These are phyloP conservation scores for Pestalotiopsis fici DNA, from an alignment of 2,329 filamentous ascomycete species.

Conservation along the genomic window DNA sequence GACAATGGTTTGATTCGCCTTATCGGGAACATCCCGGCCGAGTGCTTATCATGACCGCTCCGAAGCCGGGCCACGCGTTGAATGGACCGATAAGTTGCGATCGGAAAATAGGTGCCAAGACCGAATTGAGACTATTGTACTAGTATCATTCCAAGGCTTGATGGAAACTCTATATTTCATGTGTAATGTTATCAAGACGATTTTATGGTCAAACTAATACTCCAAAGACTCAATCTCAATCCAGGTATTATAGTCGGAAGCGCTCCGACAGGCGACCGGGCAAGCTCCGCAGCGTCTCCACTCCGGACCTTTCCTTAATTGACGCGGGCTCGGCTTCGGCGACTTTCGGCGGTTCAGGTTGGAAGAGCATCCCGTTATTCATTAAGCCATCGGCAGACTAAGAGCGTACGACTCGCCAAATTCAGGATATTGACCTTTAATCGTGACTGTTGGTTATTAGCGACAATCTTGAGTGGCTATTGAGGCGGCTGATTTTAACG, in stretches of 20 bases:
- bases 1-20: neutral
- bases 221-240: no score
- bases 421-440: no score
- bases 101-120: neutral
- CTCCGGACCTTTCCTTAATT: neutral
- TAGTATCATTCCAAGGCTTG: neutral
- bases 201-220: neutral
- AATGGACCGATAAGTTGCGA: neutral
- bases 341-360: neutral
- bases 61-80: neutral
- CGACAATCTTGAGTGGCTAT: neutral
- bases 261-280: neutral
- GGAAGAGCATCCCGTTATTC: no score
- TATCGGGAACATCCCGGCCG: neutral
- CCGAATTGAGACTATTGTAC: neutral
- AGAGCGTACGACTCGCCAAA: no score
- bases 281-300: neutral
- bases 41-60: neutral
- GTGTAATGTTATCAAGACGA: neutral
- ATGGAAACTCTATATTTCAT: neutral
- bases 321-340: neutral
- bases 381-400: no score
- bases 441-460: neutral
- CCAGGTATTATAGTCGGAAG: neutral
- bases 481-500: no score